Evolutionary conservation across 2,329 filamentous ascomycete species (phyloP), one percentile per base, ranked within the genome.

Genomic region (Grosmannia serpens): DNA sequence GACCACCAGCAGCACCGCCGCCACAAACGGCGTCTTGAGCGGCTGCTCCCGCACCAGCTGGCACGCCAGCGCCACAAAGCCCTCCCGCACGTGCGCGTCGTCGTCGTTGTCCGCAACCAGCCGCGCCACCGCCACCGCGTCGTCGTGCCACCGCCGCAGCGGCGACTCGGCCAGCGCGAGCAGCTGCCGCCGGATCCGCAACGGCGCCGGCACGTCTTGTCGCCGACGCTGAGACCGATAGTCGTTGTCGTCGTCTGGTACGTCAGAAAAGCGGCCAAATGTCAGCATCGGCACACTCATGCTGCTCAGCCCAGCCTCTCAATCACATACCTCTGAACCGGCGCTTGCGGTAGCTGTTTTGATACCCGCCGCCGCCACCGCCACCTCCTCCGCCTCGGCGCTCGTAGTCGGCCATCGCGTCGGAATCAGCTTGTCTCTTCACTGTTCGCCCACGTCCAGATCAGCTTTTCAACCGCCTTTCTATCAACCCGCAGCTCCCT

Each of bases 1-100:
- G 64, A 86, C 81, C 59, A 90, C 81, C 59, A 96, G 79, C 50
- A 95, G 81, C 17, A 92, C 85, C 24, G 88, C 89, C 11, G 91
- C 91, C 44, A 95, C 81, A 69, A 96, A 97, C 0, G 94, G 92
- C n/a, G 91, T 95, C 77, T 97, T 97, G 71, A 99, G 86, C 1
- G 94, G 94, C 74, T 99, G 94, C 74, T 99, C 94, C 41, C 89
- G 70, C 50, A 88, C 80, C 64, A 97, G 78, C 71, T 92, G 88
- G 60, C 91, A 74, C 9, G 85, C 77, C 33, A 95, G 79, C 59
- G 86, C 82, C 64, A 88, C 77, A 70, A 95, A 95, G 55, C 79
- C 83, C 35, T 78, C 80, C 63, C 85, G 85, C 58, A 95, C 75
- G 64, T 91, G 87, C 64, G 86, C 84, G 68, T 53, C 44, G n/a